Percentiles rank a stretch among this genome's conserved stretches.
Conservation (phyloP, 2,329 filamentous ascomycete species). For the Aspergillus flavus region DNA sequence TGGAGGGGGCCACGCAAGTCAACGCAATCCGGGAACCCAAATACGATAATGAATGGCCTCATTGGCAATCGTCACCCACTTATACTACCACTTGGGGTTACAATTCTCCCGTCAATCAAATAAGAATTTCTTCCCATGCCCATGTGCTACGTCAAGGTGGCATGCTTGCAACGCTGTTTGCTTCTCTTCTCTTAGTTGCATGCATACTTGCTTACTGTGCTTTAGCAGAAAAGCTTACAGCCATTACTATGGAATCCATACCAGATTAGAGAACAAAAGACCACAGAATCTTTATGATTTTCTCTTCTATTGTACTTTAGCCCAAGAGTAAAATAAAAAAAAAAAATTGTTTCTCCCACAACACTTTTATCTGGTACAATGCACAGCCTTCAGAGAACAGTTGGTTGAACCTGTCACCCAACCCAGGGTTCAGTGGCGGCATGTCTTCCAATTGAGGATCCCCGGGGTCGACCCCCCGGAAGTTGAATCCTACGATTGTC, state of each 20-base stretch:
- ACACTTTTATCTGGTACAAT: background rate
- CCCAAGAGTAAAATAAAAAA: too few relatives aligned
- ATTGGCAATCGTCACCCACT: background rate
- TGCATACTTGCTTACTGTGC: background rate
- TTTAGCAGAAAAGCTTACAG: background rate
- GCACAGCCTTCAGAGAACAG: background rate
- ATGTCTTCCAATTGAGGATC: background rate
- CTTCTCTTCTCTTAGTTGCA: background rate
- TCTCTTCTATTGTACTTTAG: background rate
- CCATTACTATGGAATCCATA: too few relatives aligned
- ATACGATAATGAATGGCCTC: background rate
- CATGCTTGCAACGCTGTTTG: background rate
- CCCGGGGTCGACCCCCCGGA: background rate
- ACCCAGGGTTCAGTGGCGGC: constrained; percentile 2
- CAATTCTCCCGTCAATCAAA: constrained; percentile 1
- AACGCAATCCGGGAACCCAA: constrained; percentile 2
- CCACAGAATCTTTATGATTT: too few relatives aligned
- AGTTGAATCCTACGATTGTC: background rate
- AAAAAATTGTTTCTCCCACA: too few relatives aligned
- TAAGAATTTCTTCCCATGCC: background rate
- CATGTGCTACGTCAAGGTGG: background rate
- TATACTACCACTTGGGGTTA: background rate
- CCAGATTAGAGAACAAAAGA: too few relatives aligned
- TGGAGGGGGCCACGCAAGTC: constrained; percentile 4
- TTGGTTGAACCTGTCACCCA: background rate